These are phyloP conservation scores for Cutaneotrichosporon dermatis DNA, from an alignment of 1,284 basidiomycete species.

Conservation along the genomic window DNA sequence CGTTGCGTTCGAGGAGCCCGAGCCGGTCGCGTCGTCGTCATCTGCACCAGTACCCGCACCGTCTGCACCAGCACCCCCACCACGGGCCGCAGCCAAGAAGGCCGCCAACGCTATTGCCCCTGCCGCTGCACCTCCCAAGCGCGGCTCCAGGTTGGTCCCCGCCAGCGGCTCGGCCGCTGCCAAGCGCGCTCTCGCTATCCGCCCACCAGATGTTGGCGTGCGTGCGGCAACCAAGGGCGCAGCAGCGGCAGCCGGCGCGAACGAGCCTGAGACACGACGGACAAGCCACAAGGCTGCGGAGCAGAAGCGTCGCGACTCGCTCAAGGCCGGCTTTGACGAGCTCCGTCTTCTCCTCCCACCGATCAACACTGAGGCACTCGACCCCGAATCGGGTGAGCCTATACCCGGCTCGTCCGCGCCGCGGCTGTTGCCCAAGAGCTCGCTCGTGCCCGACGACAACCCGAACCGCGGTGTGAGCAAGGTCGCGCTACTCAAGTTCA, in stretches of 20 bases:
- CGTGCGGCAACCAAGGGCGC: slow-evolving; percentile 36
- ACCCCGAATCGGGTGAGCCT: slow-evolving; percentile 62
- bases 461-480: slow-evolving; percentile 95
- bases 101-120: slow-evolving; percentile 9
- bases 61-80: background rate
- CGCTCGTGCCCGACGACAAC: slow-evolving; percentile 67
- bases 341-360: slow-evolving; percentile 81
- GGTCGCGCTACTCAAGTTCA: slow-evolving; percentile 81
- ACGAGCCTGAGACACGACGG: slow-evolving; percentile 54
- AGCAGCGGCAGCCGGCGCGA: slow-evolving; percentile 25
- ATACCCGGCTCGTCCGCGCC: slow-evolving; percentile 81
- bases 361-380: slow-evolving; percentile 63
- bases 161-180: slow-evolving; percentile 19
- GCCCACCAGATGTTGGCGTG: slow-evolving; percentile 35
- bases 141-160: slow-evolving; percentile 18
- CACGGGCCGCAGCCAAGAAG: slow-evolving; percentile 12
- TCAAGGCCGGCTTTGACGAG: slow-evolving; percentile 95
- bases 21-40: background rate
- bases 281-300: slow-evolving; percentile 96
- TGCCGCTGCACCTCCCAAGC: slow-evolving; percentile 7
- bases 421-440: slow-evolving; percentile 70
- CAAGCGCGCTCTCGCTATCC: slow-evolving; percentile 38
- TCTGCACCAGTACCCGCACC: background rate
- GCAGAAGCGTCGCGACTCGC: slow-evolving; percentile 90
- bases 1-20: background rate